These are phyloP conservation scores for Aeschynomene evenia DNA, from an alignment of 306 rosid genomes.

Conservation along the genomic window DNA sequence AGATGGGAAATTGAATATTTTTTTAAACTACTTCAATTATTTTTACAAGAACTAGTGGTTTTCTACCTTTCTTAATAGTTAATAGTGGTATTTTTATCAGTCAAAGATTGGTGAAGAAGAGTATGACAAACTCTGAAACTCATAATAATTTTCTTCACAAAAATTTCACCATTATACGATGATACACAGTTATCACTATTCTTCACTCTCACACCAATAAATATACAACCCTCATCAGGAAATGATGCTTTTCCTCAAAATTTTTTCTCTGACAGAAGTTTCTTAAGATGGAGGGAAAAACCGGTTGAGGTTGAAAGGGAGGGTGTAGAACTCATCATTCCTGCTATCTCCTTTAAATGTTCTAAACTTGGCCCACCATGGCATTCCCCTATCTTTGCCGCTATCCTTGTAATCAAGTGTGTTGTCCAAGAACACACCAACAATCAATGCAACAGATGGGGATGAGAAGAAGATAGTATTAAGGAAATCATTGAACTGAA, in stretches of 20 bases:
- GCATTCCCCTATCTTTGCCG: constrained; percentile 95
- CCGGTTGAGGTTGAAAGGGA: constrained; percentile 94
- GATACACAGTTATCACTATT: constrained; percentile 24
- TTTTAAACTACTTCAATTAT: too few relatives aligned
- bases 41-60: not conserved
- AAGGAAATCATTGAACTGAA: constrained; percentile 93
- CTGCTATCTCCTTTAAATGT: constrained; percentile 83
- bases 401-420: constrained; percentile 89
- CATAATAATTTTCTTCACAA: constrained; percentile 6
- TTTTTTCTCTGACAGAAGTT: constrained; percentile 12
- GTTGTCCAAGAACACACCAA: constrained; percentile 91
- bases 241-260: constrained; percentile 73
- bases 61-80: too few relatives aligned
- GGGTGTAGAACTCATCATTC: constrained; percentile 96
- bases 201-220: constrained; percentile 32
- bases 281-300: constrained; percentile 89
- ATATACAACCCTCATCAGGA: constrained; percentile 39
- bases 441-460: constrained; percentile 75
- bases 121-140: constrained; percentile 21
- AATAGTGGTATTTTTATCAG: not conserved
- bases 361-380: constrained; percentile 97
- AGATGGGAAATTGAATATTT: too few relatives aligned
- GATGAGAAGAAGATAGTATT: constrained; percentile 94
- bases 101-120: not conserved
- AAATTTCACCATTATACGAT: constrained; percentile 8